phyloP scores from a whole-genome alignment of 768 basidiomycete genomes.

The Boletus speciosus region DNA sequence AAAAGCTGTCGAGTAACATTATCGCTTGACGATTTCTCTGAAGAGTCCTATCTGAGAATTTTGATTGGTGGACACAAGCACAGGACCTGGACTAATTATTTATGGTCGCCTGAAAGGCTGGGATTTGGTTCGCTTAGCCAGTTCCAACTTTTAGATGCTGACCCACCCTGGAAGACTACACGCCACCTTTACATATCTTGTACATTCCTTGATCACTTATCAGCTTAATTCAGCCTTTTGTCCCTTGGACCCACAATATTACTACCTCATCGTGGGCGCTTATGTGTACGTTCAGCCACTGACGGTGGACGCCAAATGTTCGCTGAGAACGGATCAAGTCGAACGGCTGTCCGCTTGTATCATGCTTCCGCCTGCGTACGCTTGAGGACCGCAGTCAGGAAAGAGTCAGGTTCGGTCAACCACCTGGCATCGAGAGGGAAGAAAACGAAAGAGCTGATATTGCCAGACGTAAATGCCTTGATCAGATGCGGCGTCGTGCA shows the following conservation, averaged over 20 bases:
- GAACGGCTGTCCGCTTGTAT: neutral
- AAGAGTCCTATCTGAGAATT: too few relatives aligned
- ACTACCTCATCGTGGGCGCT: neutral
- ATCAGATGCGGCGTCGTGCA: neutral
- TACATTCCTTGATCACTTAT: conserved; percentile 3
- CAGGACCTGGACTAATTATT: too few relatives aligned
- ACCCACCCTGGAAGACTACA: conserved; percentile 3
- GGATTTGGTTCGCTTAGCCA: too few relatives aligned
- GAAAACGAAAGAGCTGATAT: conserved; percentile 17
- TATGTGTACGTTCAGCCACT: neutral
- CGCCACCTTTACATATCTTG: conserved; percentile 16
- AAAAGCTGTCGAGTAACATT: too few relatives aligned
- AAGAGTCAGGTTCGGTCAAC: conserved; percentile 7
- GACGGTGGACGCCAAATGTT: neutral
- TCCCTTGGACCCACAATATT: conserved; percentile 19
- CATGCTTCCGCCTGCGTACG: neutral
- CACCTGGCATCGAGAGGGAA: neutral
- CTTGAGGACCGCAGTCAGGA: conserved; percentile 5
- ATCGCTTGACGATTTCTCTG: too few relatives aligned
- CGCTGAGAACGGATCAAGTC: conserved; percentile 2
- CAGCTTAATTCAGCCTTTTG: neutral
- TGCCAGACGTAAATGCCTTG: conserved; percentile 19
- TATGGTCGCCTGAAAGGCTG: too few relatives aligned
- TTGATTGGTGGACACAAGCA: too few relatives aligned
- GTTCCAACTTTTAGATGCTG: too few relatives aligned